Evolutionary conservation across 108 stramenopile genomes (phyloP).

Genomic region (Thalassiosira profunda): DNA sequence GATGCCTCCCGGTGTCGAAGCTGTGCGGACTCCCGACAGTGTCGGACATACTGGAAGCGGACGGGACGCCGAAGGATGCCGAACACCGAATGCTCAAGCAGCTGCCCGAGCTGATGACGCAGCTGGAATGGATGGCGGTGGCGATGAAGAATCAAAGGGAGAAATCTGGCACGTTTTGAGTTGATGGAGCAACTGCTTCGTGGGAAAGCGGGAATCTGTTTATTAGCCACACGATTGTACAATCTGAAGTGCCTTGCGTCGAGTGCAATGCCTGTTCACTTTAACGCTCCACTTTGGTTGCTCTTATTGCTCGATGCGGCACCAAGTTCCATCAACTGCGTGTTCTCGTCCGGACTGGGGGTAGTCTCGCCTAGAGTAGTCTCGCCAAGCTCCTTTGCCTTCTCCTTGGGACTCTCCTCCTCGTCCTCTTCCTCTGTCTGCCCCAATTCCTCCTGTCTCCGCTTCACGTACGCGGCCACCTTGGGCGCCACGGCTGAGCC

Average conservation of each 20-base stretch:
- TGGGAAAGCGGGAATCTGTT: too few relatives aligned
- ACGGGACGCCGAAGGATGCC: slow-evolving; percentile 64
- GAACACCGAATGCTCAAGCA: slow-evolving; percentile 59
- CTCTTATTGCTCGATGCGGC: too few relatives aligned
- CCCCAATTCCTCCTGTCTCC: slow-evolving; percentile 35
- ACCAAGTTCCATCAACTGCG: too few relatives aligned
- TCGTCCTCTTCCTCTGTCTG: slow-evolving; percentile 1
- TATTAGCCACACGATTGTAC: too few relatives aligned
- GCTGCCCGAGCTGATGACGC: slow-evolving; percentile 56
- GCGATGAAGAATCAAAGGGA: slow-evolving; percentile 62
- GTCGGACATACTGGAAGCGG: slow-evolving; percentile 44
- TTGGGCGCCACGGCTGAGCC: slow-evolving; percentile 57
- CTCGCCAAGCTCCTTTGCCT: too few relatives aligned
- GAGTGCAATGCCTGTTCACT: too few relatives aligned
- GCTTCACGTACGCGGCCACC: slow-evolving; percentile 52
- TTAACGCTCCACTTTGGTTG: too few relatives aligned
- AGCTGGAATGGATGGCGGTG: slow-evolving; percentile 80
- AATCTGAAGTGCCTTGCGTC: too few relatives aligned
- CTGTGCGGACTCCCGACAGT: slow-evolving; percentile 52
- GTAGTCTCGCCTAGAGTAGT: too few relatives aligned
- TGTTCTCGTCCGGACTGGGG: too few relatives aligned
- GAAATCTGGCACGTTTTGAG: slow-evolving; percentile 40
- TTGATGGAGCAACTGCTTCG: too few relatives aligned
- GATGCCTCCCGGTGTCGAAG: slow-evolving; percentile 71
- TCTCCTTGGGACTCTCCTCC: background rate